Conservation (phyloP, 2,329 filamentous ascomycete species). For the Exserohilum rostratum region DNA sequence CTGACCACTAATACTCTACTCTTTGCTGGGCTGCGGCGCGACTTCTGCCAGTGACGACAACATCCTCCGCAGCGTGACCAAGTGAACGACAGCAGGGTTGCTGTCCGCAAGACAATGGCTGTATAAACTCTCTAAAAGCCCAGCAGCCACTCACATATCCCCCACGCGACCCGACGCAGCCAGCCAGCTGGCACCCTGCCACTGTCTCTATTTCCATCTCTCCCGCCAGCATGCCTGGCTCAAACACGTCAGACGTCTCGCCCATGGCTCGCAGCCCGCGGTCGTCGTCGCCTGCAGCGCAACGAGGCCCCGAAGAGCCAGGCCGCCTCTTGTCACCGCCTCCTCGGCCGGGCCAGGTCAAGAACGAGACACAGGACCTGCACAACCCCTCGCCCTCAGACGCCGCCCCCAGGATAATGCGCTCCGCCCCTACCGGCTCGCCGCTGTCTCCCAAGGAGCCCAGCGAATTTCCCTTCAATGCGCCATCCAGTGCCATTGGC, state of each 20-base stretch:
- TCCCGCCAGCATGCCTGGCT: constrained; percentile 35
- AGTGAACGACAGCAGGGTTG: constrained; percentile 12
- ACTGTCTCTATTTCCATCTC: neutral
- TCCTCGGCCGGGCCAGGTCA: constrained; percentile 30
- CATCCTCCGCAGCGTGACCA: constrained; percentile 7
- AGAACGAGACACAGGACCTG: constrained; percentile 22
- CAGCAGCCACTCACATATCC: constrained; percentile 12
- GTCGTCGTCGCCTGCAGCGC: constrained; percentile 27
- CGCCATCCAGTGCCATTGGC: constrained; percentile 22
- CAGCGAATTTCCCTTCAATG: constrained; percentile 47
- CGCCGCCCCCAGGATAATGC: constrained; percentile 38
- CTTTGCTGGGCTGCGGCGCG: neutral
- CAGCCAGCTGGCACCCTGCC: too few relatives aligned
- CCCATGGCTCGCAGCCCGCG: constrained; percentile 34
- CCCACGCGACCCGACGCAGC: constrained; percentile 9
- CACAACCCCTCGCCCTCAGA: constrained; percentile 22
- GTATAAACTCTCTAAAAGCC: constrained; percentile 19
- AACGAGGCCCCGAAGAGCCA: constrained; percentile 24
- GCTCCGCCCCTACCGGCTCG: constrained; percentile 39
- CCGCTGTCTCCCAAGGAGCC: constrained; percentile 34
- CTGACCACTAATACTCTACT: neutral
- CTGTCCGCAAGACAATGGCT: constrained; percentile 12
- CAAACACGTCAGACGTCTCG: constrained; percentile 33
- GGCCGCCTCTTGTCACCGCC: constrained; percentile 33
- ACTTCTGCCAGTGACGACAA: neutral